These are phyloP conservation scores for Dictyostelium firmibasis DNA, from an alignment of 78 protist species.

Conservation along the genomic window DNA sequence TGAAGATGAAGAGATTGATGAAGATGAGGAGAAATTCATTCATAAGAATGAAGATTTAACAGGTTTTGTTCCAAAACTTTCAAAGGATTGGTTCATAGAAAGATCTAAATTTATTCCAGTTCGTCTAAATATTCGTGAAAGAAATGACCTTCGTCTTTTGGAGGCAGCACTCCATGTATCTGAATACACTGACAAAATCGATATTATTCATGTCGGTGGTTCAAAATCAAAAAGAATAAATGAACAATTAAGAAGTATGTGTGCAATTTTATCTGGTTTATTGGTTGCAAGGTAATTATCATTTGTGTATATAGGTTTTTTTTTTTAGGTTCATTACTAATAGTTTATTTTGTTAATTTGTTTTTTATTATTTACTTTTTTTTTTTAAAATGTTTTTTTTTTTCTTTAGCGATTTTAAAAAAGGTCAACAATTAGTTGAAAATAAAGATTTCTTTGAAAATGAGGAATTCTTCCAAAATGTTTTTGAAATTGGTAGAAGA, in stretches of 20 bases:
- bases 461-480: conserved; percentile 79
- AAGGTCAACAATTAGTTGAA: conserved; percentile 83
- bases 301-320: too few species aligned
- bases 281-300: conserved; percentile 84
- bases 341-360: not conserved
- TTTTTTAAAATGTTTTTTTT: not conserved
- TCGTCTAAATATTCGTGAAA: conserved; percentile 78
- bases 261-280: conserved; percentile 88
- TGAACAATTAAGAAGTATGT: conserved; percentile 84
- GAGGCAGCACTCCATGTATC: conserved; percentile 90
- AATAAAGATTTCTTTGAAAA: conserved; percentile 83
- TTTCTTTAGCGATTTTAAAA: conserved; percentile 76
- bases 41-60: not conserved
- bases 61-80: not conserved
- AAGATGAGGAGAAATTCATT: not conserved
- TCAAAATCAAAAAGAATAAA: conserved; percentile 59
- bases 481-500: conserved; percentile 93
- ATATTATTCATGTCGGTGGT: conserved; percentile 14
- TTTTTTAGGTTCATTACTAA: not conserved
- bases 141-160: conserved; percentile 84
- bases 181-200: conserved; percentile 92
- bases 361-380: not conserved
- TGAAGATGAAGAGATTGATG: not conserved
- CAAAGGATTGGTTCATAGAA: conserved; percentile 20
- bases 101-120: conserved; percentile 82